Conservation (phyloP, 2,329 filamentous ascomycete genomes). For the Cadophora gregata region DNA sequence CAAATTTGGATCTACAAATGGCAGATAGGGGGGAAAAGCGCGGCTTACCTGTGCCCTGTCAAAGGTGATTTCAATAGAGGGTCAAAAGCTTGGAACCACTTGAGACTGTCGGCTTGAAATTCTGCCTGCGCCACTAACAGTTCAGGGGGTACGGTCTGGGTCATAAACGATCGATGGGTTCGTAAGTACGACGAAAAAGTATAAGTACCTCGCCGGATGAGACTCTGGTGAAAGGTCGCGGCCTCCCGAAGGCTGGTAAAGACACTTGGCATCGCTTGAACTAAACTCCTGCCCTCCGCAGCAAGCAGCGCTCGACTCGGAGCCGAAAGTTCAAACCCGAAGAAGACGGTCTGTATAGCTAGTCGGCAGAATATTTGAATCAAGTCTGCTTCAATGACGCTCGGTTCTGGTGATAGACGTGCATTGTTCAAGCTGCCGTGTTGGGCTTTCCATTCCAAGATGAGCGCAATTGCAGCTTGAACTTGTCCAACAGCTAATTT, state of each 20-base stretch:
- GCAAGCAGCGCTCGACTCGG: background rate
- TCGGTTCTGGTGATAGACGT: background rate
- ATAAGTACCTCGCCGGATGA: no score
- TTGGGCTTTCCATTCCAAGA: slow-evolving; percentile 39
- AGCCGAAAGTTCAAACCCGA: slow-evolving; percentile 15
- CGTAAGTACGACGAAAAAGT: no score
- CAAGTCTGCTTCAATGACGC: slow-evolving; percentile 19
- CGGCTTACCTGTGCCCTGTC: no score
- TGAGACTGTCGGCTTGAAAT: no score
- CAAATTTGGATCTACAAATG: no score
- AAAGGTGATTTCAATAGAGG: no score
- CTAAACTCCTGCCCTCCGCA: background rate
- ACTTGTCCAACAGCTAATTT: slow-evolving; percentile 30
- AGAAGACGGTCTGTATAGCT: slow-evolving; percentile 23
- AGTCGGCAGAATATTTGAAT: slow-evolving; percentile 26
- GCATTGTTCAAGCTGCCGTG: background rate
- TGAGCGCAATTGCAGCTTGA: slow-evolving; percentile 29
- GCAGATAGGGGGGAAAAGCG: no score
- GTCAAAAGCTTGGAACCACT: no score
- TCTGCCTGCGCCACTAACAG: no score
- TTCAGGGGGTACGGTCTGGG: no score
- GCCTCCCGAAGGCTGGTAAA: slow-evolving; percentile 25
- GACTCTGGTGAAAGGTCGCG: background rate
- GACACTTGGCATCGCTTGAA: slow-evolving; percentile 21
- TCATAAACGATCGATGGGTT: no score